These are phyloP conservation scores for Tetrapisispora taiwanensis DNA, from an alignment of 805 yeast genomes.

Conservation along the genomic window DNA sequence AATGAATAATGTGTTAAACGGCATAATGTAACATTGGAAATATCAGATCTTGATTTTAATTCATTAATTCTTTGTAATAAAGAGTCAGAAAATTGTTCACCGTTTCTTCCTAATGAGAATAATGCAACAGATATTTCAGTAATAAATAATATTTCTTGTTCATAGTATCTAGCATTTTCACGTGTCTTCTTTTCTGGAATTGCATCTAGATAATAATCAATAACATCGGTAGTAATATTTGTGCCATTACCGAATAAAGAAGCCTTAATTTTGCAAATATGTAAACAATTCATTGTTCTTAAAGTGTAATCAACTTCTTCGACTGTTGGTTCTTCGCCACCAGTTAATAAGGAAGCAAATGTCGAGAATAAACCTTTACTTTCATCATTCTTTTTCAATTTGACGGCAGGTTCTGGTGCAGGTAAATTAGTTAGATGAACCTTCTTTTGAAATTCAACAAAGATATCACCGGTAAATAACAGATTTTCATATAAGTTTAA, in stretches of 20 bases:
- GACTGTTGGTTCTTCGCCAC: constrained; percentile 91
- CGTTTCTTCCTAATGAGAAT: constrained; percentile 22
- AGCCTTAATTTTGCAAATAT: constrained; percentile 48
- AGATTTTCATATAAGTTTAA: constrained; percentile 61
- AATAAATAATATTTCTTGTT: constrained; percentile 38
- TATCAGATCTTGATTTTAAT: constrained; percentile 5
- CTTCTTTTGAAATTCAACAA: constrained; percentile 50
- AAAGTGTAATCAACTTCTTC: constrained; percentile 82
- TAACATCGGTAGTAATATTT: constrained; percentile 25
- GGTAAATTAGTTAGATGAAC: constrained; percentile 43
- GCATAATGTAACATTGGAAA: constrained; percentile 14
- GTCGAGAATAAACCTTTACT: constrained; percentile 76
- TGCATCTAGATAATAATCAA: constrained; percentile 26
- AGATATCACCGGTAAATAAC: constrained; percentile 52
- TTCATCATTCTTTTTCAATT: constrained; percentile 50
- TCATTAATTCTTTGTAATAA: constrained; percentile 10
- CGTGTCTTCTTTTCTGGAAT: constrained; percentile 28
- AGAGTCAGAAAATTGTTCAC: constrained; percentile 16
- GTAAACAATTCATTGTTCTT: constrained; percentile 72
- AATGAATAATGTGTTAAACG: constrained; percentile 31
- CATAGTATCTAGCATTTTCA: constrained; percentile 31
- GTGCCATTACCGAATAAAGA: constrained; percentile 40
- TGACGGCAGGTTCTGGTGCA: constrained; percentile 53
- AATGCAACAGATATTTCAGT: constrained; percentile 32
- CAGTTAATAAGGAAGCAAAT: constrained; percentile 80